A percentile compares a stretch with the other conserved stretches of the same genome.
These are phyloP conservation scores for Naganishia sp. DNA, from an alignment of 1,284 basidiomycete genomes.

Conservation along the genomic window DNA sequence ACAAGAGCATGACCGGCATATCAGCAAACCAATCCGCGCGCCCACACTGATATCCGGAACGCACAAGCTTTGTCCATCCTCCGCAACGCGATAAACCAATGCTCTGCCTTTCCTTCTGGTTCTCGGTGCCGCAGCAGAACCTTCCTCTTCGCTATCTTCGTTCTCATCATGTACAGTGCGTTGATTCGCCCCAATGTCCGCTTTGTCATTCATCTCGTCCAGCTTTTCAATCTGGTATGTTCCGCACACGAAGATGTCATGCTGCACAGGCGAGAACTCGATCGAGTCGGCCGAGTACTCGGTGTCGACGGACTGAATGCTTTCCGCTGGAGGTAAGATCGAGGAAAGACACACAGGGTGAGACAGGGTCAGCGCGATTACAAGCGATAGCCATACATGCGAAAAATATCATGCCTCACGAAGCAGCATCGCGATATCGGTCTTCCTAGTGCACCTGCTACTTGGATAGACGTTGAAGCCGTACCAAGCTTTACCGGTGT, in stretches of 20 bases:
- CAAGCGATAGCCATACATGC: background rate
- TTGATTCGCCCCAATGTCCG: slow-evolving; percentile 28
- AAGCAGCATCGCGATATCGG: background rate
- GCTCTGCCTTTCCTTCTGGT: slow-evolving; percentile 56
- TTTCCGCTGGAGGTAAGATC: background rate
- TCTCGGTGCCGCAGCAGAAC: slow-evolving; percentile 28
- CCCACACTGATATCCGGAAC: background rate
- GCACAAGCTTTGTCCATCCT: slow-evolving; percentile 50
- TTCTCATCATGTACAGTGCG: slow-evolving; percentile 46
- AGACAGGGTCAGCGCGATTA: background rate
- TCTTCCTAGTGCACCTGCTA: background rate
- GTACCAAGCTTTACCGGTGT: no score
- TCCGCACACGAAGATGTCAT: slow-evolving; percentile 76
- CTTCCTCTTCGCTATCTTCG: slow-evolving; percentile 30
- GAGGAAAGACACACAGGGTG: background rate
- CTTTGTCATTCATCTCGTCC: slow-evolving; percentile 28
- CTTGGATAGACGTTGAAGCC: no score
- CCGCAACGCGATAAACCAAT: slow-evolving; percentile 61
- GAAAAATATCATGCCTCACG: background rate
- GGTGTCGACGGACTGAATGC: slow-evolving; percentile 62
- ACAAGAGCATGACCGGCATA: no score
- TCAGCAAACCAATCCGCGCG: background rate
- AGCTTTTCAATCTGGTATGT: slow-evolving; percentile 73
- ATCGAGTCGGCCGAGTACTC: slow-evolving; percentile 81
- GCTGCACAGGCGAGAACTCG: slow-evolving; percentile 78